phyloP scores from a whole-genome alignment of 176 grass and related monocot species.

The Thalia dealbata region DNA sequence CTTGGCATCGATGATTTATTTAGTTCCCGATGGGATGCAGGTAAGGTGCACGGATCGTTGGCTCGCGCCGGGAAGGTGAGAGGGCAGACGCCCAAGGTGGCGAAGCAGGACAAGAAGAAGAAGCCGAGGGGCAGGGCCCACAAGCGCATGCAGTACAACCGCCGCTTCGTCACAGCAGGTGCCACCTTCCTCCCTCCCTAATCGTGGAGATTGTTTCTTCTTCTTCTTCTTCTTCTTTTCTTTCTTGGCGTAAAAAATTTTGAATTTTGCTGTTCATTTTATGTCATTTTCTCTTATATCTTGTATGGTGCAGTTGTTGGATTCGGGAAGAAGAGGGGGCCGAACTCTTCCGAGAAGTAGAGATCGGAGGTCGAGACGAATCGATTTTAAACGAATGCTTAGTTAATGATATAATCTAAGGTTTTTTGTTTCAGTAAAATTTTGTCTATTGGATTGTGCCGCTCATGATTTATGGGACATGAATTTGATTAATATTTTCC shows the following conservation, averaged over 20 bases:
- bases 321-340: constrained; percentile 7
- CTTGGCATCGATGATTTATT: not conserved
- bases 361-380: not conserved
- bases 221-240: too few relatives aligned
- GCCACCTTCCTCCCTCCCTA: not conserved
- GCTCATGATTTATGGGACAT: too few relatives aligned
- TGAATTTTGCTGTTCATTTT: not conserved
- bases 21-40: not conserved
- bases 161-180: not conserved
- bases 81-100: constrained; percentile 6
- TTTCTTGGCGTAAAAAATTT: too few relatives aligned
- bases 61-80: constrained; percentile 1
- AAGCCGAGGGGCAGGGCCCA: constrained; percentile 4
- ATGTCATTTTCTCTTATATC: not conserved
- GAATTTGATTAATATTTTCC: too few relatives aligned
- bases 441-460: not conserved
- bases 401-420: not conserved
- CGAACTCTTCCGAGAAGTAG: constrained; percentile 8
- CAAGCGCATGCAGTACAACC: constrained; percentile 8
- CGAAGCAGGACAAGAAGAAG: constrained; percentile 6
- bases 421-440: not conserved
- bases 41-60: constrained; percentile 11
- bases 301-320: not conserved
- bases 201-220: too few relatives aligned
- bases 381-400: not conserved